phyloP scores from a whole-genome alignment of 129 eudicot genomes.

The Sambucus nigra region DNA sequence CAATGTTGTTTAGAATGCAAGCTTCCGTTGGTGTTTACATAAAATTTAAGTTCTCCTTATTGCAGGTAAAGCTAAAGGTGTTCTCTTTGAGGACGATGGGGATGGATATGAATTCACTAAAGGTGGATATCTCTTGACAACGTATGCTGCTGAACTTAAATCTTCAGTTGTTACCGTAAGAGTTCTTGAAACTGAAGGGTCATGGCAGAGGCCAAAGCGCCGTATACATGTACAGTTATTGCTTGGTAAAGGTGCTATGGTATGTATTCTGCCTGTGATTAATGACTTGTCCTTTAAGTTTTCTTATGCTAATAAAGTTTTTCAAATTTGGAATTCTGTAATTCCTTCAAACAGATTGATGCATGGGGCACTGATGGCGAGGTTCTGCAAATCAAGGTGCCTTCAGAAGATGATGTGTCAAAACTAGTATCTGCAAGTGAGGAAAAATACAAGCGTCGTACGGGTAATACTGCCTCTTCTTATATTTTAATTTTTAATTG shows the following conservation, averaged over 20 bases:
- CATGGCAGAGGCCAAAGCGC: constrained; percentile 71
- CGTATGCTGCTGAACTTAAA: constrained; percentile 63
- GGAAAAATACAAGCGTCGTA: constrained; percentile 37
- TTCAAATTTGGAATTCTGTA: not conserved
- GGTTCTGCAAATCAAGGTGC: constrained; percentile 48
- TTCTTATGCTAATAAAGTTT: constrained; percentile 2
- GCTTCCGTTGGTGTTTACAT: no score
- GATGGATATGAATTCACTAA: constrained; percentile 75
- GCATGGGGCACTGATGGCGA: constrained; percentile 90
- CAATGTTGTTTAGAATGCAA: no score
- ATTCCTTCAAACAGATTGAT: constrained; percentile 39
- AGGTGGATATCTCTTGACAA: constrained; percentile 64
- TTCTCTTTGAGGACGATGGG: constrained; percentile 90
- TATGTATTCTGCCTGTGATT: constrained; percentile 15
- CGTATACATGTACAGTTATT: constrained; percentile 58
- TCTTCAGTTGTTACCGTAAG: constrained; percentile 54
- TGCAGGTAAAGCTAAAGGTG: constrained; percentile 87
- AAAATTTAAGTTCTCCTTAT: constrained; percentile 4
- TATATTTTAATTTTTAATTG: not conserved
- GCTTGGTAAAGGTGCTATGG: constrained; percentile 84
- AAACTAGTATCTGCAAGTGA: constrained; percentile 39
- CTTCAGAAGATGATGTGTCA: constrained; percentile 55
- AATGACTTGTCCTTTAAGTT: not conserved
- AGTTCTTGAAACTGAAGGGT: constrained; percentile 65
- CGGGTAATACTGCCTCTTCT: constrained; percentile 37